These are phyloP conservation scores for Verticillium nonalfalfae DNA, from an alignment of 2,329 filamentous ascomycete genomes.

Conservation along the genomic window DNA sequence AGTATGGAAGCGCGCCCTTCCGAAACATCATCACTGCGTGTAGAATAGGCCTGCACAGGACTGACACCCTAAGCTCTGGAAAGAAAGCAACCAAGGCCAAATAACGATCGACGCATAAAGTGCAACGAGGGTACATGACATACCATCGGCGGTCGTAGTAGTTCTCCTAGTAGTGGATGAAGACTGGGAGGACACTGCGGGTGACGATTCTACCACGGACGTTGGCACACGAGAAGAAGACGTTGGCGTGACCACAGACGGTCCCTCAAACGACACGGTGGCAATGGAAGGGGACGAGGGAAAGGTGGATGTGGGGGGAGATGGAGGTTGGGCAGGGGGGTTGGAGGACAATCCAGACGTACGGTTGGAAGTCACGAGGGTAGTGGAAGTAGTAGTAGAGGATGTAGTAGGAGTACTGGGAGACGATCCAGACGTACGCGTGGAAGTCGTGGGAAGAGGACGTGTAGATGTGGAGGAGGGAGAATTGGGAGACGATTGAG, in stretches of 20 bases:
- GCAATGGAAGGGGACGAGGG: constrained; percentile 17
- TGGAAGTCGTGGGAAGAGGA: background rate
- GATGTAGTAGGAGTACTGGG: constrained; percentile 17
- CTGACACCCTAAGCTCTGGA: background rate
- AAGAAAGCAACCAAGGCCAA: background rate
- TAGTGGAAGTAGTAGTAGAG: constrained; percentile 4
- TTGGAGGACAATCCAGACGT: constrained; percentile 11
- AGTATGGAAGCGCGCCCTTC: background rate
- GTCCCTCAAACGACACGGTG: constrained; percentile 9
- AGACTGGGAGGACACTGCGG: constrained; percentile 10
- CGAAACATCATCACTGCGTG: background rate
- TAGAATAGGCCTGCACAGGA: background rate
- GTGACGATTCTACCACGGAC: constrained; percentile 10
- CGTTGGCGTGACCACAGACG: constrained; percentile 11
- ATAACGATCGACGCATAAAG: background rate
- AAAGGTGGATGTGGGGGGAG: constrained; percentile 21
- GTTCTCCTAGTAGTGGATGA: constrained; percentile 7
- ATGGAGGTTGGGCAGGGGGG: constrained; percentile 14
- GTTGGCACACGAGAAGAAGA: constrained; percentile 11
- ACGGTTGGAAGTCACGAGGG: constrained; percentile 8
- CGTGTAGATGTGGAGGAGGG: constrained; percentile 16
- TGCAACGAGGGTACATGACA: background rate
- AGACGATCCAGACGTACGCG: constrained; percentile 10
- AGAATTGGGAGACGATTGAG: constrained; percentile 12
- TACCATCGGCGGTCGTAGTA: constrained; percentile 2